These are phyloP conservation scores for Populus nigra DNA, from an alignment of 345 rosid genomes.

Conservation along the genomic window DNA sequence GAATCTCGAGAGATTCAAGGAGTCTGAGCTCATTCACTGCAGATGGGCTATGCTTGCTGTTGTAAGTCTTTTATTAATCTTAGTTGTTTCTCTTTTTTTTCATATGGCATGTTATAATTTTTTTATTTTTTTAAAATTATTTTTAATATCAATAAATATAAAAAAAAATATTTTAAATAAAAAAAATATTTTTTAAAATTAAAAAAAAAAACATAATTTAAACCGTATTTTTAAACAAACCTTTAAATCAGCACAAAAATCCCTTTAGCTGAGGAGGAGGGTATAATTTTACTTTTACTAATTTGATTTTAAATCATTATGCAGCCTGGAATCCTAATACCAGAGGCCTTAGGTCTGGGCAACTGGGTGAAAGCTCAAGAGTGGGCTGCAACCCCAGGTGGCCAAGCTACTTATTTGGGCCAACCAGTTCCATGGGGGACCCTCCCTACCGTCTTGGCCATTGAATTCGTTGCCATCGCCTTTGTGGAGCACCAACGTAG, in stretches of 20 bases:
- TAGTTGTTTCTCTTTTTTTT: background rate
- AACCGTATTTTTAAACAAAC: too few relatives aligned
- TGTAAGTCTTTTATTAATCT: conserved; percentile 47
- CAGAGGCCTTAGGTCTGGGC: conserved; percentile 92
- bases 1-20: conserved; percentile 96
- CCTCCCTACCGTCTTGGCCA: conserved; percentile 73
- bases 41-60: conserved; percentile 99
- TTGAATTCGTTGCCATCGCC: conserved; percentile 80
- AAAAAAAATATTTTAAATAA: too few relatives aligned
- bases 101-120: background rate
- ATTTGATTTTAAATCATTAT: background rate
- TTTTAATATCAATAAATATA: too few relatives aligned
- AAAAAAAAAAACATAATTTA: too few relatives aligned
- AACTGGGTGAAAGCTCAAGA: conserved; percentile 99
- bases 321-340: conserved; percentile 90
- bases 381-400: conserved; percentile 95
- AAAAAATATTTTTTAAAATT: too few relatives aligned
- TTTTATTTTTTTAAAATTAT: too few relatives aligned
- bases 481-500: conserved; percentile 98
- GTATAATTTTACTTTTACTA: background rate
- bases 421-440: conserved; percentile 98
- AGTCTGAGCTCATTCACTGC: conserved; percentile 92
- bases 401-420: conserved; percentile 95
- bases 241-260: too few relatives aligned
- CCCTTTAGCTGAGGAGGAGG: too few relatives aligned